These are phyloP conservation scores for Orbilia javanica DNA, from an alignment of 2,329 filamentous ascomycete species.

Conservation along the genomic window DNA sequence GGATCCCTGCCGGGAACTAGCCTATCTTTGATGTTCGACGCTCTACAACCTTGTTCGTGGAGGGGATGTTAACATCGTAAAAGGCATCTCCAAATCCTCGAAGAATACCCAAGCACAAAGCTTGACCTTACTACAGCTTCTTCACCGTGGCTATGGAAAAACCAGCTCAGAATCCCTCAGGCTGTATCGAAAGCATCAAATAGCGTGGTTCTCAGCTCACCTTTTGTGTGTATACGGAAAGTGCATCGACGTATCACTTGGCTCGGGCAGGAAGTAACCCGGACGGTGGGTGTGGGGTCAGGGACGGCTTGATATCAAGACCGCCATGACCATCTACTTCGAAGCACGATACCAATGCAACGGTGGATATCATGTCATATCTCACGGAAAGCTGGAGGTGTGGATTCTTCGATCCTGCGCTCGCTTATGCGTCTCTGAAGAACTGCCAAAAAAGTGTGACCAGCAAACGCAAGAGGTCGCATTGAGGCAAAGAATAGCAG, in stretches of 20 bases:
- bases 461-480: slow-evolving; percentile 43
- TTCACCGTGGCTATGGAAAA: slow-evolving; percentile 36
- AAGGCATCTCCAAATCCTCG: slow-evolving; percentile 46
- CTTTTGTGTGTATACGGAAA: slow-evolving; percentile 44
- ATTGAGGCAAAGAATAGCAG: slow-evolving; percentile 43
- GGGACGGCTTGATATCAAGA: neutral
- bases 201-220: slow-evolving; percentile 51
- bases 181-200: neutral
- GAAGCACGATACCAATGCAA: slow-evolving; percentile 19
- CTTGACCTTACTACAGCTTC: neutral
- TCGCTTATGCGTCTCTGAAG: slow-evolving; percentile 57
- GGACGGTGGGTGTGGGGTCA: slow-evolving; percentile 36
- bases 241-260: slow-evolving; percentile 32
- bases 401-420: slow-evolving; percentile 35
- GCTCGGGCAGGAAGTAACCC: slow-evolving; percentile 26
- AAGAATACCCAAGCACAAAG: neutral
- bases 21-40: too few species aligned
- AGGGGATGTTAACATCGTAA: slow-evolving; percentile 23
- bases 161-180: slow-evolving; percentile 49
- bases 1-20: slow-evolving; percentile 5
- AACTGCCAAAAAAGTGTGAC: slow-evolving; percentile 49
- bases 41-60: neutral
- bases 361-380: neutral
- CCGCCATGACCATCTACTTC: slow-evolving; percentile 9
- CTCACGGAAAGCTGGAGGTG: slow-evolving; percentile 24